Conservation (phyloP, 306 rosid species). For the Cyamopsis tetragonoloba region DNA sequence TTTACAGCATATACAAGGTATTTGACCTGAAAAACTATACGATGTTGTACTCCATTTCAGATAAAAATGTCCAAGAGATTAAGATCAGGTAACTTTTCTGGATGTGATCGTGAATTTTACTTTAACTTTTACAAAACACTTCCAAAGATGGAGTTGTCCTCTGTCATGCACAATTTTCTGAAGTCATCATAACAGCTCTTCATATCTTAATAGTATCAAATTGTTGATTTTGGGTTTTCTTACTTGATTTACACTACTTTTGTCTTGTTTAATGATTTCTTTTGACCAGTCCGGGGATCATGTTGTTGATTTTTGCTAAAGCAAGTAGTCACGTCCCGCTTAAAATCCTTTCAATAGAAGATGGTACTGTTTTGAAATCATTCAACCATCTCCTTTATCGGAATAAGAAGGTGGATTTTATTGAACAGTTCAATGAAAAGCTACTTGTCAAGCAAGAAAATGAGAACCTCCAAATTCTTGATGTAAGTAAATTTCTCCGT, state of each 20-base stretch:
- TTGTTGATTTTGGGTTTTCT: slow-evolving; percentile 7
- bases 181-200: slow-evolving; percentile 4
- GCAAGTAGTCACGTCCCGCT: slow-evolving; percentile 90
- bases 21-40: slow-evolving; percentile 96
- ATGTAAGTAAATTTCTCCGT: slow-evolving; percentile 51
- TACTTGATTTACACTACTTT: slow-evolving; percentile 15
- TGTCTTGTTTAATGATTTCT: slow-evolving; percentile 22
- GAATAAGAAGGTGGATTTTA: slow-evolving; percentile 97
- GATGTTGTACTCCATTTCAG: slow-evolving; percentile 94
- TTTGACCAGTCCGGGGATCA: slow-evolving; percentile 84
- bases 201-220: neutral
- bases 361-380: slow-evolving; percentile 97
- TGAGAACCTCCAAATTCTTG: slow-evolving; percentile 97
- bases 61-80: slow-evolving; percentile 95
- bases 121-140: neutral
- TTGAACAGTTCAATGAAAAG: slow-evolving; percentile 97
- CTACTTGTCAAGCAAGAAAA: slow-evolving; percentile 99
- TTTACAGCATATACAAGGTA: slow-evolving; percentile 86
- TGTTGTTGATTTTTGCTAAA: slow-evolving; percentile 84
- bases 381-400: slow-evolving; percentile 95
- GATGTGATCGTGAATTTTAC: slow-evolving; percentile 18
- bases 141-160: neutral
- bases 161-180: slow-evolving; percentile 4
- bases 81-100: slow-evolving; percentile 75
- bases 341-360: slow-evolving; percentile 96